A percentile compares a stretch with the other conserved stretches of the same genome.
These are phyloP conservation scores for Metschnikowia drakensbergensis DNA, from an alignment of 805 yeast species.

Conservation along the genomic window DNA sequence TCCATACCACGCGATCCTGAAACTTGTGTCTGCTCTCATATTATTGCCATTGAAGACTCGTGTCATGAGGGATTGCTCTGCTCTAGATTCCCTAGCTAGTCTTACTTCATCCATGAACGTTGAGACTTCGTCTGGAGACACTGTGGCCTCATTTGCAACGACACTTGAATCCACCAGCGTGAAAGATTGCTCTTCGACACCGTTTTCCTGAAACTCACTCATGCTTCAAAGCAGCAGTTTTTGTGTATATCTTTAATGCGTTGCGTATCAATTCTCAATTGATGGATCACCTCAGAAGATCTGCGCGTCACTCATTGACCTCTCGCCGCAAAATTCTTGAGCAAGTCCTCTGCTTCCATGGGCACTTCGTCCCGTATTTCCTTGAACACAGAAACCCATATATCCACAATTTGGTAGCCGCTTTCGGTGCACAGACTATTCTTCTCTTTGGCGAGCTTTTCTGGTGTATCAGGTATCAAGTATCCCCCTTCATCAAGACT, in stretches of 20 bases:
- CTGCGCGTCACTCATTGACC: not conserved
- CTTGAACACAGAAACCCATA: constrained; percentile 8
- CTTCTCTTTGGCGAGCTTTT: not conserved
- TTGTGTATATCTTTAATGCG: not conserved
- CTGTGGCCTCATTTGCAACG: not conserved
- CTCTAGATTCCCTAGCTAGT: not conserved
- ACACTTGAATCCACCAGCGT: not conserved
- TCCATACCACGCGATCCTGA: constrained; percentile 8
- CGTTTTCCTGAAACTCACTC: not conserved
- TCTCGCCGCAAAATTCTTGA: not conserved
- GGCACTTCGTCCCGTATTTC: constrained; percentile 8
- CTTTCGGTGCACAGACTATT: not conserved
- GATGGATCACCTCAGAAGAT: not conserved
- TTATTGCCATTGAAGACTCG: not conserved
- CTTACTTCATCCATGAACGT: not conserved
- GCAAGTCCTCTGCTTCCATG: not conserved
- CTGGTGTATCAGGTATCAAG: not conserved
- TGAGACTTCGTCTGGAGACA: not conserved
- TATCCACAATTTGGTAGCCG: not conserved
- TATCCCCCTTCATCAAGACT: not conserved
- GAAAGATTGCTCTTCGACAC: not conserved
- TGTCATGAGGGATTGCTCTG: not conserved
- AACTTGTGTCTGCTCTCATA: not conserved
- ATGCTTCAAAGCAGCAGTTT: not conserved
- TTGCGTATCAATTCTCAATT: constrained; percentile 1